These are phyloP conservation scores for Cenchrus purpureus DNA, from an alignment of 176 grass and related monocot genomes.

Conservation along the genomic window DNA sequence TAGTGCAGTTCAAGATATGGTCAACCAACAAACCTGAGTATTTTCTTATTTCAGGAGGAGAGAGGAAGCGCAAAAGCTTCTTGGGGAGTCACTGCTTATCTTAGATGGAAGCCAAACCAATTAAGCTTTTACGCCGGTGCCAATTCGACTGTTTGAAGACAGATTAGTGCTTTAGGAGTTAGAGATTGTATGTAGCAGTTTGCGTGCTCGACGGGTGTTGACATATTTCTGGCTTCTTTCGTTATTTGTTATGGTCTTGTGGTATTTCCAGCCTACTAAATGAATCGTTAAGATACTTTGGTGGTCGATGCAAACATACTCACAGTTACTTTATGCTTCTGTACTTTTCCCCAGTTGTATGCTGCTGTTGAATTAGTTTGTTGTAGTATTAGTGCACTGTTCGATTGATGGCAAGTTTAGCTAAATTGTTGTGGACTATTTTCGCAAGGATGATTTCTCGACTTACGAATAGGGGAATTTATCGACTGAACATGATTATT, in stretches of 20 bases:
- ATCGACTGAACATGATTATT: too few relatives aligned
- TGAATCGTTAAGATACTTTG: not conserved
- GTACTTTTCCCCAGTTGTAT: not conserved
- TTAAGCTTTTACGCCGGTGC: not conserved
- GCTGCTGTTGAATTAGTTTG: not conserved
- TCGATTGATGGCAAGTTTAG: too few relatives aligned
- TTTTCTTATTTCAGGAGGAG: constrained; percentile 69
- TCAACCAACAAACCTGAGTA: not conserved
- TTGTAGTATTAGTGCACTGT: not conserved
- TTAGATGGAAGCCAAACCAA: constrained; percentile 59
- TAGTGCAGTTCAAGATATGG: not conserved
- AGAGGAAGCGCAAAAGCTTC: constrained; percentile 83
- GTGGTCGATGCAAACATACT: not conserved
- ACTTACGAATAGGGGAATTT: too few relatives aligned
- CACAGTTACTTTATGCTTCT: not conserved
- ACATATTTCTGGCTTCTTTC: constrained; percentile 13
- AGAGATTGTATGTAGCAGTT: not conserved
- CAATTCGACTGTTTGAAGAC: not conserved
- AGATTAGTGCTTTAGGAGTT: not conserved
- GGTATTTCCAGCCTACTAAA: constrained; percentile 11
- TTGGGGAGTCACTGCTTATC: constrained; percentile 70
- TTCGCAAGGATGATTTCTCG: too few relatives aligned
- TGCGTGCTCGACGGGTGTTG: not conserved
- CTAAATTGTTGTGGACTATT: too few relatives aligned
- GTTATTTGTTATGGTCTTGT: not conserved